These are phyloP conservation scores for Petrea volubilis DNA, from an alignment of 257 asterid genomes.

Conservation along the genomic window DNA sequence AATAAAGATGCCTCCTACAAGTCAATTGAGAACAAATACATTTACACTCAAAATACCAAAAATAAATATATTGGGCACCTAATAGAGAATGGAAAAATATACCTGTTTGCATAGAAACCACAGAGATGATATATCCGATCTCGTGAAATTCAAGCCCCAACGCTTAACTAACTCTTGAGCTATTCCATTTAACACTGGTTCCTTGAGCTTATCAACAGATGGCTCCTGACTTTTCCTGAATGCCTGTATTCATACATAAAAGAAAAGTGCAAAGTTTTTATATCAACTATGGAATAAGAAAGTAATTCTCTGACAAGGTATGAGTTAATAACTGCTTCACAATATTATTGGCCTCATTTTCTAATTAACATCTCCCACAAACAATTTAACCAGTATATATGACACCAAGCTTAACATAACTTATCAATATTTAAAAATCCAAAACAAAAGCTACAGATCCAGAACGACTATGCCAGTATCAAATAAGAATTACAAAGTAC, in stretches of 20 bases:
- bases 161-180: constrained; percentile 53
- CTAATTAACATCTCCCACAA: not conserved
- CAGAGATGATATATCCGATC: constrained; percentile 63
- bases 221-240: constrained; percentile 92
- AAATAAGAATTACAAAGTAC: not conserved
- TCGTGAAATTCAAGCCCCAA: constrained; percentile 77
- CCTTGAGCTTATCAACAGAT: constrained; percentile 70
- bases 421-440: not conserved
- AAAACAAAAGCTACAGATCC: not conserved
- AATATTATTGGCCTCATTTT: not conserved
- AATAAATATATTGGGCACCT: constrained; percentile 16
- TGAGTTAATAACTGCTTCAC: constrained; percentile 3
- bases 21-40: constrained; percentile 12
- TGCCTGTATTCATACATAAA: constrained; percentile 44
- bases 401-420: not conserved
- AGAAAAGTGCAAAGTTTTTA: not conserved
- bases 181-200: constrained; percentile 70
- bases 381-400: constrained; percentile 9
- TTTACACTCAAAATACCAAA: constrained; percentile 11
- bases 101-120: constrained; percentile 98
- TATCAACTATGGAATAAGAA: constrained; percentile 3
- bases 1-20: constrained; percentile 89
- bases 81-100: constrained; percentile 5
- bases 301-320: constrained; percentile 7
- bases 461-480: not conserved